These are phyloP conservation scores for Ensete glaucum DNA, from an alignment of 176 grass and related monocot species.

Conservation along the genomic window DNA sequence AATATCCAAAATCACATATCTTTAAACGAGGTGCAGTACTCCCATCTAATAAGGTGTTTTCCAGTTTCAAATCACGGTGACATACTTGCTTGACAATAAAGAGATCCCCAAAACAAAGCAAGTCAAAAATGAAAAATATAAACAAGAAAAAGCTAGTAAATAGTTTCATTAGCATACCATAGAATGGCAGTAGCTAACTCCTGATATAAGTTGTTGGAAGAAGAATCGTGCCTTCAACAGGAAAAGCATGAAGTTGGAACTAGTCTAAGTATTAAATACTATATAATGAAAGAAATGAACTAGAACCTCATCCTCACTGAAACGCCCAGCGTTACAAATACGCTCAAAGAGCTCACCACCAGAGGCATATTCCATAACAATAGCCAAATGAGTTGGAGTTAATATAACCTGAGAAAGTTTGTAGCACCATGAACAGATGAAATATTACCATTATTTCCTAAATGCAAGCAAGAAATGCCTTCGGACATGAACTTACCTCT, in stretches of 20 bases:
- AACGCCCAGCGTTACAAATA: conserved; percentile 85
- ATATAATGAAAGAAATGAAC: not conserved
- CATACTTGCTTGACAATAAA: conserved; percentile 95
- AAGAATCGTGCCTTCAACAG: conserved; percentile 72
- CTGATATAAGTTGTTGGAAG: conserved; percentile 97
- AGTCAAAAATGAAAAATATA: conserved; percentile 12
- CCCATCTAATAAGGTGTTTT: conserved; percentile 87
- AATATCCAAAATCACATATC: conserved; percentile 98
- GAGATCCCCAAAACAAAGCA: conserved; percentile 16
- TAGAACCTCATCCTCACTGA: conserved; percentile 89
- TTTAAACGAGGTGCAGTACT: conserved; percentile 88
- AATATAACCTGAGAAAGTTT: conserved; percentile 62
- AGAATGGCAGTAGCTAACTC: conserved; percentile 94
- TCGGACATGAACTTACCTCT: conserved; percentile 43
- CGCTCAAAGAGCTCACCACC: conserved; percentile 93
- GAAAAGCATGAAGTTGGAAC: not conserved
- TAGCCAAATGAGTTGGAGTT: conserved; percentile 98
- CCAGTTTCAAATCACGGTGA: conserved; percentile 95
- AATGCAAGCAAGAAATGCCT: not conserved
- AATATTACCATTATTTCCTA: not conserved
- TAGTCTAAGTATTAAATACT: not conserved
- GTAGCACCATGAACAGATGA: not conserved
- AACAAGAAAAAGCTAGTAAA: conserved; percentile 4
- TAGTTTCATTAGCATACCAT: conserved; percentile 49
- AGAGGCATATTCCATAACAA: conserved; percentile 99